Percentiles rank a stretch among this genome's conserved stretches.
phyloP scores from a whole-genome alignment of 1,284 basidiomycete species.

The Flammula alnicola region DNA sequence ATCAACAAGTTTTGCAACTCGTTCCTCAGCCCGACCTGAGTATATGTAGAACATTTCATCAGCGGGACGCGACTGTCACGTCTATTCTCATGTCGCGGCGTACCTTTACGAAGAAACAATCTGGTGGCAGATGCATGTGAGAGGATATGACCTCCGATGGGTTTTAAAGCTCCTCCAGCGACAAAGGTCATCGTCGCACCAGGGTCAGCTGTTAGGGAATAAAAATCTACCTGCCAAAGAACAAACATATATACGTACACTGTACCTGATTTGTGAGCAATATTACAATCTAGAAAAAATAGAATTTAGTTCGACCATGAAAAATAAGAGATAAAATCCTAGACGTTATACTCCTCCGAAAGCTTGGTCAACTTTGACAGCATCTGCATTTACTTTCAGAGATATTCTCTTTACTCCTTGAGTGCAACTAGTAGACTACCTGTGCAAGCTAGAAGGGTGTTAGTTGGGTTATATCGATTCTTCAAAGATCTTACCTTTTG shows the following conservation, averaged over 20 bases:
- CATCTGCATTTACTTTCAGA: conserved; percentile 58
- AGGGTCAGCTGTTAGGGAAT: conserved; percentile 70
- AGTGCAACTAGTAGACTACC: conserved; percentile 36
- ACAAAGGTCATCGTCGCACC: conserved; percentile 95
- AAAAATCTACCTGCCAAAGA: neutral
- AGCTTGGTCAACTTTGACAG: conserved; percentile 88
- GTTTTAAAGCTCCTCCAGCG: conserved; percentile 85
- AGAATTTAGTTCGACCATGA: conserved; percentile 23
- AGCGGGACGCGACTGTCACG: neutral
- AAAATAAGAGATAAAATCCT: conserved; percentile 17
- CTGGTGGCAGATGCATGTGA: conserved; percentile 87
- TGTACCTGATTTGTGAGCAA: conserved; percentile 93
- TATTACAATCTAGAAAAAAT: conserved; percentile 69
- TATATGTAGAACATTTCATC: neutral
- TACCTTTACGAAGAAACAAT: conserved; percentile 87
- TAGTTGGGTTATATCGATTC: neutral
- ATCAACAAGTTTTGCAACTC: conserved; percentile 94
- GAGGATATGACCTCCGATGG: conserved; percentile 86
- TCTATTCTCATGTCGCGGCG: conserved; percentile 11
- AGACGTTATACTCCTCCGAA: conserved; percentile 88
- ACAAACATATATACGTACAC: conserved; percentile 48
- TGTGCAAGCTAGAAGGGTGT: conserved; percentile 59
- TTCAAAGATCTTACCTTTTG: conserved; percentile 76
- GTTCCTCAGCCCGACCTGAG: conserved; percentile 88
- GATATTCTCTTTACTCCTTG: neutral